A percentile compares a stretch with the other conserved stretches of the same genome.
These are phyloP conservation scores for Anisodus acutangulus DNA, from an alignment of 257 asterid species.

Conservation along the genomic window DNA sequence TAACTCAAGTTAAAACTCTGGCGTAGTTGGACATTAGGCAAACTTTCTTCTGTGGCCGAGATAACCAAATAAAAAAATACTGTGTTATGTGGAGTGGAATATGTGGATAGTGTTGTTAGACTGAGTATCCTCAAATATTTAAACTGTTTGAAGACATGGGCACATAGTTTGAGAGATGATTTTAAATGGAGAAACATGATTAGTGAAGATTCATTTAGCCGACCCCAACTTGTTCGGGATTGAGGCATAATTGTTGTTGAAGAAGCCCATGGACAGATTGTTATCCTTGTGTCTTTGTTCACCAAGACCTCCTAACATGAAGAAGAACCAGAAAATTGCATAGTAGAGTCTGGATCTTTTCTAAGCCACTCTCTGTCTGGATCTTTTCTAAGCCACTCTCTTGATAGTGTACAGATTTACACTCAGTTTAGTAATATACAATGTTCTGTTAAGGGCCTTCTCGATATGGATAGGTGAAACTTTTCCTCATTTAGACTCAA, in stretches of 20 bases:
- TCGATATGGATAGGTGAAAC: no score
- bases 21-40: background rate
- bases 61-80: background rate
- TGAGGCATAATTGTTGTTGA: background rate
- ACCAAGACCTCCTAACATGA: background rate
- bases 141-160: background rate
- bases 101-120: background rate
- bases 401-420: no score
- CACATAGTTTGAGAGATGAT: background rate
- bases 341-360: background rate
- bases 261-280: background rate
- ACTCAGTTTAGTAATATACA: no score
- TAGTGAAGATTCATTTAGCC: conserved; percentile 7
- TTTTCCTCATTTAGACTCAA: no score
- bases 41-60: background rate
- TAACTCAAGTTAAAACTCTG: background rate
- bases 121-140: background rate
- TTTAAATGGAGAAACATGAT: conserved; percentile 16
- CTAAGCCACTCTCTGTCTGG: no score
- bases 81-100: background rate
- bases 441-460: no score
- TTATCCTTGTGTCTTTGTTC: background rate
- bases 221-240: background rate
- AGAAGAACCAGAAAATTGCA: background rate
- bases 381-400: no score